A percentile compares a stretch with the other conserved stretches of the same genome.
These are phyloP conservation scores for Tetracentron sinense DNA, from an alignment of 164 flowering plant genomes.

Conservation along the genomic window DNA sequence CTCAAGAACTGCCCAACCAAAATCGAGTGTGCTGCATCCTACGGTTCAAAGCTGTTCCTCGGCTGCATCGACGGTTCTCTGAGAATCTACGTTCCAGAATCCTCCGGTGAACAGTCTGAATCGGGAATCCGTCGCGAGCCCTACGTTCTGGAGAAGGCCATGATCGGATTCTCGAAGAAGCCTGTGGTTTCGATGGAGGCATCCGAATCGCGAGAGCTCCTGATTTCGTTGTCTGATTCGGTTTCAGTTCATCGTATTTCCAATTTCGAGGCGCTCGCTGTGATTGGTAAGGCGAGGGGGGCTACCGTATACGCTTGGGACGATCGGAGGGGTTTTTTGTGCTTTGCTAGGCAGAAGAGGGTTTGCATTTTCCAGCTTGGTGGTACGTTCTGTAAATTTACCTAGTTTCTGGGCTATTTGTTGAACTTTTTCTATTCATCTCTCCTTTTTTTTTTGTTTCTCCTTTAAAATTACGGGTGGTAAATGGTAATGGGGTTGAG, in stretches of 20 bases:
- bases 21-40: constrained; percentile 67
- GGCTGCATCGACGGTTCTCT: constrained; percentile 81
- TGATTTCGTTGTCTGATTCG: constrained; percentile 73
- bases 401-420: too few relatives aligned
- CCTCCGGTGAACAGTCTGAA: constrained; percentile 41
- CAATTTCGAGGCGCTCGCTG: constrained; percentile 71
- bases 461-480: too few relatives aligned
- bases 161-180: constrained; percentile 61
- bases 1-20: constrained; percentile 49
- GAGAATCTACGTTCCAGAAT: constrained; percentile 58
- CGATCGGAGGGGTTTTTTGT: constrained; percentile 73
- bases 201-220: constrained; percentile 56
- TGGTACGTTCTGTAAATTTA: constrained; percentile 44
- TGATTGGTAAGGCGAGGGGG: constrained; percentile 84
- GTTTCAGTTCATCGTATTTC: constrained; percentile 80
- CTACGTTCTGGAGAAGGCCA: constrained; percentile 52
- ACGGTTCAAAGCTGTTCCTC: constrained; percentile 60
- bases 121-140: constrained; percentile 48
- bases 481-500: too few relatives aligned
- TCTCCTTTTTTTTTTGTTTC: too few relatives aligned
- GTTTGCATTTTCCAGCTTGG: constrained; percentile 87
- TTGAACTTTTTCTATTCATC: too few relatives aligned
- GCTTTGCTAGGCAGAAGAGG: constrained; percentile 83
- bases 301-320: constrained; percentile 83
- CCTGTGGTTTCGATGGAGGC: constrained; percentile 67